Conservation (phyloP, 78 protist species). For the Emiliania huxleyi region DNA sequence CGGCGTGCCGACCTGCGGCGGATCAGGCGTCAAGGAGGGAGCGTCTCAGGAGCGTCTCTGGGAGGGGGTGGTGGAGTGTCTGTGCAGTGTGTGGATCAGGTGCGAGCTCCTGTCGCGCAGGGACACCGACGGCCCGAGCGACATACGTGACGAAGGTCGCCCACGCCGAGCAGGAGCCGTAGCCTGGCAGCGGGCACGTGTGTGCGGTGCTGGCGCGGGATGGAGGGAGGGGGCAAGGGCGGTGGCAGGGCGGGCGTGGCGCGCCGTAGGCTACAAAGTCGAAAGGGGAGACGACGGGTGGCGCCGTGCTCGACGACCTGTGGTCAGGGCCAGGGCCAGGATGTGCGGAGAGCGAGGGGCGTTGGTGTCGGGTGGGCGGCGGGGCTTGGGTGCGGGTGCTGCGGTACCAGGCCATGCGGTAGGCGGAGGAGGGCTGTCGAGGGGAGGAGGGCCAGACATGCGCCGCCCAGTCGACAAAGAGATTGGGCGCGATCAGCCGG, state of each 20-base stretch:
- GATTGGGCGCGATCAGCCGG: conserved; percentile 12
- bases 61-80: too few relatives aligned
- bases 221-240: neutral
- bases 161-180: conserved; percentile 42
- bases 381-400: too few relatives aligned
- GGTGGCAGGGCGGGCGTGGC: neutral
- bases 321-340: too few relatives aligned
- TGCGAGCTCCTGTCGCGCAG: neutral
- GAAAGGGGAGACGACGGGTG: conserved; percentile 30
- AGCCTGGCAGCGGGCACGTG: neutral
- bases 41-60: too few relatives aligned
- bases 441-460: neutral
- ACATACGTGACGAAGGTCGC: conserved; percentile 6
- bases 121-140: conserved; percentile 8
- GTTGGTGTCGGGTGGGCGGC: too few relatives aligned
- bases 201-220: neutral
- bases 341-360: too few relatives aligned
- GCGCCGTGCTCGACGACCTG: conserved; percentile 26
- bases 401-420: neutral
- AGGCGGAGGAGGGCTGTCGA: neutral
- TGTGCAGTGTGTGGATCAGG: too few relatives aligned
- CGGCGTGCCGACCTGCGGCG: conserved; percentile 37
- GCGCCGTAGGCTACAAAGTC: conserved; percentile 39
- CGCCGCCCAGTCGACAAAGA: neutral
- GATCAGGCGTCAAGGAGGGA: too few relatives aligned